Base-by-base conservation (phyloP, 2,329 filamentous ascomycete genomes). In the Mollisiaceae sp. region DNA sequence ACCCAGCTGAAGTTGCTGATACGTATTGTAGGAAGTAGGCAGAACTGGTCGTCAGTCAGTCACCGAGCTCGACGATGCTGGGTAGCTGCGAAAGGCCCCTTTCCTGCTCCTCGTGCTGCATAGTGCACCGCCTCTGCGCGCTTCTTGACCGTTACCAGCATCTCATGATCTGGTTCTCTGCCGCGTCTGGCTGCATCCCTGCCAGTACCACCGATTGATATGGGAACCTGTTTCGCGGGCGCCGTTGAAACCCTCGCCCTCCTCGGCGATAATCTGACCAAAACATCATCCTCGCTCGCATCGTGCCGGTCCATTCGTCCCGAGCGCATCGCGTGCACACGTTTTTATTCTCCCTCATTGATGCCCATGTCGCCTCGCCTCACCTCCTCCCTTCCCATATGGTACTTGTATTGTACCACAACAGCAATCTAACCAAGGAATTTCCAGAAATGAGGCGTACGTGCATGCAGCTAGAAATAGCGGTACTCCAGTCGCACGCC, bases 251-350 rank as follows among this genome's bases (percentile, higher is more conserved):
- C 27, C 45, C 15, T 24, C 45, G 8, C 27, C 45, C 15, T 24
- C 45, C 22, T 27, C 20, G 45, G 45, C n/a, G 4, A 50, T 50
- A 50, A 22, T 35, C 22, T 15, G 50, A 35, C 12, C 24, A 54
- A 54, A 6, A 32, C 27, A 54, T 54, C 50, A 54, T 35, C 50
- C 27, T 54, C 50, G 50, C 50, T 14, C 27, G 27, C 27, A 50
- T 50, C 45, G 45, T 50, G 20, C 45, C 45, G 45, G n/a, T 20
- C 45, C 45, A 50, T 27, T 54, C 50, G 50, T 54, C 24, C 50
- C 50, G 50, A 32, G 50, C 24, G 24, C 50, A 54, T 54, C 50
- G 50, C 24, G 50, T 35, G 45, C 20, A 43, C 41, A 43, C n/a
- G 45, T 50, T 50, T 15, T n/a, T 15, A n/a, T 43, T 43, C 41